phyloP scores from a whole-genome alignment of 75 land plant species.

The Chamaecyparis obtusa region DNA sequence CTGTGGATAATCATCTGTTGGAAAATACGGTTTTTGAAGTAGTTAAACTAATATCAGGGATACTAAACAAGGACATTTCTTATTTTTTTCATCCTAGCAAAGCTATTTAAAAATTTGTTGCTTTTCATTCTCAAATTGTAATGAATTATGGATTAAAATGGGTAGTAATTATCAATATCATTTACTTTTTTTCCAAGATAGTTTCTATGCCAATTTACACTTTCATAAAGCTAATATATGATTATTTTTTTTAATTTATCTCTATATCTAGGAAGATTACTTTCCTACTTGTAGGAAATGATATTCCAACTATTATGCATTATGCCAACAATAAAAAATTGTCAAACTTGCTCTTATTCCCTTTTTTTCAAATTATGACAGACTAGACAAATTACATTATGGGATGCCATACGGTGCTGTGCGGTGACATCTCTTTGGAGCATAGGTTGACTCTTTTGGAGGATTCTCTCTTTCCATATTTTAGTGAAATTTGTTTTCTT shows the following conservation, averaged over 20 bases:
- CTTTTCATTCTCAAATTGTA: not conserved
- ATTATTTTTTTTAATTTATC: not conserved
- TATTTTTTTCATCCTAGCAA: not conserved
- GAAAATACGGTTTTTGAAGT: not conserved
- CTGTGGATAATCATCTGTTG: not conserved
- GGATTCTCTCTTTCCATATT: not conserved
- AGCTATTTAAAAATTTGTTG: not conserved
- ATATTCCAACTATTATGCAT: not conserved
- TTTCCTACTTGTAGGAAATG: not conserved
- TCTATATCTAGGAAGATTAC: not conserved
- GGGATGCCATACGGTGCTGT: conserved; percentile 64
- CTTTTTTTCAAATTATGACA: conserved; percentile 25
- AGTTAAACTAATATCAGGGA: not conserved
- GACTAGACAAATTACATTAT: conserved; percentile 66
- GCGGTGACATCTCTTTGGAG: conserved; percentile 36
- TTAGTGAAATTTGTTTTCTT: not conserved
- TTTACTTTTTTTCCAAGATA: no score
- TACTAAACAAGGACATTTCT: not conserved
- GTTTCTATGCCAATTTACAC: not conserved
- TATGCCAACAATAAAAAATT: not conserved
- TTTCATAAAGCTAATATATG: not conserved
- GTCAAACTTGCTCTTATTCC: conserved; percentile 6
- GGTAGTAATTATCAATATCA: not conserved
- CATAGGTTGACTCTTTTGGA: conserved; percentile 53
- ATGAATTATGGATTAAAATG: not conserved